Evolutionary conservation across 305 asterid species (phyloP).

Genomic region (Withania somnifera): DNA sequence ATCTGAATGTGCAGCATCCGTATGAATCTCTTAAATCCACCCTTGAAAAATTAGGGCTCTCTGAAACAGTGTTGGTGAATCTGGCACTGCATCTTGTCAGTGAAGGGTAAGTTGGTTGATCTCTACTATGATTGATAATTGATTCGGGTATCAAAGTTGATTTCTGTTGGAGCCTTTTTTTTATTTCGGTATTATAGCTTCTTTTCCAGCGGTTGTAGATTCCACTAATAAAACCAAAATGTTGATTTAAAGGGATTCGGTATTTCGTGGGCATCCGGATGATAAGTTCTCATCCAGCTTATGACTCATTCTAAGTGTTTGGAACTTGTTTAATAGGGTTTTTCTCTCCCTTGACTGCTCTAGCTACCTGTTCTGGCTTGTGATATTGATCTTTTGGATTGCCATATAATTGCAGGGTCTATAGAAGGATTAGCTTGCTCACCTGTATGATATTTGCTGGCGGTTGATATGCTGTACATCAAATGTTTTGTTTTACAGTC

Average conservation of each 20-base stretch:
- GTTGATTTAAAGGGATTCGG: background rate
- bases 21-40: conserved; percentile 73
- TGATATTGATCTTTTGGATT: conserved; percentile 90
- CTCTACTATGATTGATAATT: background rate
- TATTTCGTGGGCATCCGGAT: background rate
- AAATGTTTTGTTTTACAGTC: conserved; percentile 81
- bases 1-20: conserved; percentile 91
- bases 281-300: background rate
- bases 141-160: background rate
- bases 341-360: conserved; percentile 25
- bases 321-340: conserved; percentile 11
- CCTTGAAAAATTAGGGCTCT: conserved; percentile 74
- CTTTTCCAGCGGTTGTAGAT: background rate
- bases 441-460: conserved; percentile 93
- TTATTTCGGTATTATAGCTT: background rate
- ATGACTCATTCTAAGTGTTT: conserved; percentile 8
- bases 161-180: background rate
- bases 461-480: conserved; percentile 99
- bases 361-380: conserved; percentile 38
- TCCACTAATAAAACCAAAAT: background rate
- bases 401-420: conserved; percentile 98
- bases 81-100: conserved; percentile 83
- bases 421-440: conserved; percentile 97
- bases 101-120: conserved; percentile 73
- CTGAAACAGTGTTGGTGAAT: conserved; percentile 68